Evolutionary conservation across 352 stramenopile genomes (phyloP).

Genomic region (Phytophthora hybrid): DNA sequence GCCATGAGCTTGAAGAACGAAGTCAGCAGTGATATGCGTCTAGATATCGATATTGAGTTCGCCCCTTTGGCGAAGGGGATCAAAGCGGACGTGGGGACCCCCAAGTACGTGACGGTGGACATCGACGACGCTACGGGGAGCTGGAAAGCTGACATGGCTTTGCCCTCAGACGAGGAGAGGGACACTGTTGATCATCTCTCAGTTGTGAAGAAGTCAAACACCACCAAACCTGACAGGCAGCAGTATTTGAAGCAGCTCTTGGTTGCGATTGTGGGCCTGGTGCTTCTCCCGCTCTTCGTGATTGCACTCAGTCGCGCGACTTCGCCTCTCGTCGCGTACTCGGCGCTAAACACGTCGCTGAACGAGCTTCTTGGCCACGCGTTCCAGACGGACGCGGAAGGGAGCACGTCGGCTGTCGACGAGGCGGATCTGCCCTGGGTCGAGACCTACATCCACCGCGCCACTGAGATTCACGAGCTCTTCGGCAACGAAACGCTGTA

Average conservation of each 20-base stretch:
- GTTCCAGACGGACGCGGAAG: neutral
- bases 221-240: neutral
- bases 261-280: neutral
- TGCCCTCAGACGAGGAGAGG: neutral
- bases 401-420: neutral
- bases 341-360: slow-evolving; percentile 21
- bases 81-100: neutral
- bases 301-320: slow-evolving; percentile 2
- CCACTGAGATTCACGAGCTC: slow-evolving; percentile 23
- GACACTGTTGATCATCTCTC: neutral
- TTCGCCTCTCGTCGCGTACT: slow-evolving; percentile 19
- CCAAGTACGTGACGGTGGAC: slow-evolving; percentile 11
- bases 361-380: slow-evolving; percentile 19
- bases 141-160: neutral
- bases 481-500: slow-evolving; percentile 42
- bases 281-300: slow-evolving; percentile 14
- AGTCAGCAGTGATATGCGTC: neutral
- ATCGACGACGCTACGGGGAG: neutral
- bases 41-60: neutral
- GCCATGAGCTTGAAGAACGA: neutral
- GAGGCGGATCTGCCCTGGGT: slow-evolving; percentile 4
- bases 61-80: neutral
- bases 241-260: neutral
- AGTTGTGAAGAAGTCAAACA: neutral
- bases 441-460: slow-evolving; percentile 12